Base-by-base conservation (phyloP, 1,139 yeast genomes). In the Kurtzmaniella natalensis region DNA sequence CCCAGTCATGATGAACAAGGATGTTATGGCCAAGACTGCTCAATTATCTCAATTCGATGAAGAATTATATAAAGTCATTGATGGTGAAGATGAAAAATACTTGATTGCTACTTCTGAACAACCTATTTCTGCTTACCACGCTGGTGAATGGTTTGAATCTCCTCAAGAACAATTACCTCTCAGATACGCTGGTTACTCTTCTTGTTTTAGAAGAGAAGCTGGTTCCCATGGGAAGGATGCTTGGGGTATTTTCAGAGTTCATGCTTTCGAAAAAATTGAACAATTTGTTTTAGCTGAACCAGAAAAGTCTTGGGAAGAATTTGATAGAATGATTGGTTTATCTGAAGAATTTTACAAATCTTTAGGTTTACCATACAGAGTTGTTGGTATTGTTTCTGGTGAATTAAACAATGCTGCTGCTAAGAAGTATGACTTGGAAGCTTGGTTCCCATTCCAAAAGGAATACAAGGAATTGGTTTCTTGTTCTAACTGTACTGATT, bases 171-270 rank as follows among this genome's bases (percentile, higher is more conserved):
- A 92, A 71, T 75, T 92, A 53, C 99, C 99, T 42, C 78, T 87
- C 46, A 80, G 86, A 65, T 92, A 92, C 56, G 99, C 96, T 34
- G 99, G 99, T 51, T 92, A 82, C 71, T 88, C 97, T 21, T 84
- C 96, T 34, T 92, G 98, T 78, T 92, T 92, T 80, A 84, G 99
- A 67, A 86, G 98, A 69, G 99, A 92, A 71, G 98, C 99, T 40
- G 99, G 99, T 48, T 82, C 96, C 44, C 97, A 92, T 57, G 99
- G 99, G 63, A 92, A 92, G 65, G 99, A 92, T 57, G 98, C 99
- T 31, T 94, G 99, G 98, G 98, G 99, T 66, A 89, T 94, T 49
- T 92, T 92, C 80, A 82, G 99, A 67, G 98, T 92, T 39, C 99
- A 92, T 59, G 95, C 95, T 38, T 92, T 92, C 56, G 98, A 94